Evolutionary conservation across 495 filamentous ascomycete genomes (phyloP), one percentile per base, ranked within the genome.

Genomic region (Parmelia sp.): DNA sequence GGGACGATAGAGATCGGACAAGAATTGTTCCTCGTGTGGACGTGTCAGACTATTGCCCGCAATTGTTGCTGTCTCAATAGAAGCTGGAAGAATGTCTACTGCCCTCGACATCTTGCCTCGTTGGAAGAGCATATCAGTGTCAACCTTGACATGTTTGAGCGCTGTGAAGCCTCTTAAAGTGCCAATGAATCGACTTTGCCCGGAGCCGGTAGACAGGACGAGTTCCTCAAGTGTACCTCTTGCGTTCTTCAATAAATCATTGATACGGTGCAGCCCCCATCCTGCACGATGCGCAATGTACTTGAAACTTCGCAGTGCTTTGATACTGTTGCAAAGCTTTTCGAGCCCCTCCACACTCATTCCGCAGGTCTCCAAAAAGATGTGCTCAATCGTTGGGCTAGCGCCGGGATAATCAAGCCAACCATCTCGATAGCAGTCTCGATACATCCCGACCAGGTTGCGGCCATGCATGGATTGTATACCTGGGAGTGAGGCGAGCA

Each of bases 301-400:
- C 14, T 44, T 65, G 42, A 68, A 68, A 35, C 56, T 60, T 36
- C 58, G 53, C 37, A 68, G 39, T 25, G 55, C 25, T 25, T 57
- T 56, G 35, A 68, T 39, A 29, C 63, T 61, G 4, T 59, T 58
- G 51, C 64, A 65, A 42, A 68, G 63, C 33, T 60, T 65, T 56
- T 68, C 66, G 49, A 68, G 66, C 31, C 66, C 66, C 62, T 68
- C 66, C 42, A 68, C 66, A 31, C 63, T 65, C 66, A 68, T 68
- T 5, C 66, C 58, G 63, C 66, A 68, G n/a, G 62, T 58, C 58
- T 68, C 66, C 7, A 68, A 60, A 21, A 42, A 65, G 21, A 68
- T 59, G n/a, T 65, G 51, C 27, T 63, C 65, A n/a, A 68, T 65
- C 25, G 62, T 62, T 29, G 57, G 39, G 40, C 63, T 68, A 4